Conservation (phyloP, 768 basidiomycete genomes). For the Rhodosporidiobolus odoratus region DNA sequence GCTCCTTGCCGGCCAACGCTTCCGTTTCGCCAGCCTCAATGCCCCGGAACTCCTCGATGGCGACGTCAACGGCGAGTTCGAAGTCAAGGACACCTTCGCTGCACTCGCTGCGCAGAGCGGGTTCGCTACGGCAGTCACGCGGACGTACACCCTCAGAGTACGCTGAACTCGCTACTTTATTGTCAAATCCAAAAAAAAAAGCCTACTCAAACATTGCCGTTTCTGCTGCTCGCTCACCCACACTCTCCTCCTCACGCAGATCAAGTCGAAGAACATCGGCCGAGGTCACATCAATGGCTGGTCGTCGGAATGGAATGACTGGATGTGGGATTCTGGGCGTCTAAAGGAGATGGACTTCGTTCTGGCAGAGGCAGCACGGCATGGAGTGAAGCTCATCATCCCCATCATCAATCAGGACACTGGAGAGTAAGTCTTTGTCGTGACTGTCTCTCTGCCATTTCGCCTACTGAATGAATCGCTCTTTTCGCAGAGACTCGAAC, state of each 20-base stretch:
- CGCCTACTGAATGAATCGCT: too few relatives aligned
- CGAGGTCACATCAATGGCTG: conserved; percentile 40
- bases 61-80: conserved; percentile 33
- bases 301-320: conserved; percentile 31
- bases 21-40: conserved; percentile 40
- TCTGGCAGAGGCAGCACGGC: conserved; percentile 25
- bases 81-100: conserved; percentile 36
- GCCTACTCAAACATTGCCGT: background rate
- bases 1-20: conserved; percentile 23
- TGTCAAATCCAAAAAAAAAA: background rate
- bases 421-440: conserved; percentile 20
- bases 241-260: background rate
- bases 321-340: conserved; percentile 34
- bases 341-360: conserved; percentile 30
- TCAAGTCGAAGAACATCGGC: conserved; percentile 30
- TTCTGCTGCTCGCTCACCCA: too few relatives aligned
- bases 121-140: conserved; percentile 28
- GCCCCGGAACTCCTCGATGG: conserved; percentile 41
- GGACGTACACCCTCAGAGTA: conserved; percentile 37
- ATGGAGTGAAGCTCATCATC: conserved; percentile 37
- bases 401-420: conserved; percentile 40
- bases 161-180: background rate
- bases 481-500: conserved; percentile 29
- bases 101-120: conserved; percentile 17
- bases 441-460: background rate